Percentiles rank a stretch among this genome's conserved stretches.
These are phyloP conservation scores for Urostyla sp. DNA, from an alignment of 73 alveolate genomes.

Conservation along the genomic window DNA sequence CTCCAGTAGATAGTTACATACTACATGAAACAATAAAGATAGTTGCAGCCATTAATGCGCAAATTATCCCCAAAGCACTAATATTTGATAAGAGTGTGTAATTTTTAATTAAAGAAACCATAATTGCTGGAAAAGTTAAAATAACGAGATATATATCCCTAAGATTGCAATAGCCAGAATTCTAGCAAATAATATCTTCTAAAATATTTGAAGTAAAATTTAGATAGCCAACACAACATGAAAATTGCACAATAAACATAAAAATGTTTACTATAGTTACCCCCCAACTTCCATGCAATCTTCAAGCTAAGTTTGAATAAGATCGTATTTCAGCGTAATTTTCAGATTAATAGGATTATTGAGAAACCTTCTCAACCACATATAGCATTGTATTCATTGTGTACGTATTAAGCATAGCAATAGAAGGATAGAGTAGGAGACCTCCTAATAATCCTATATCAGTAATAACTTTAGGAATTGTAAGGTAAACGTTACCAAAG, in stretches of 20 bases:
- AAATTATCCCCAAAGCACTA: background rate
- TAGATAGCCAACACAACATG: constrained; percentile 34
- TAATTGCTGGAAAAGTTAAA: background rate
- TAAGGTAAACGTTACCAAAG: constrained; percentile 26
- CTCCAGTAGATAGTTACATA: background rate
- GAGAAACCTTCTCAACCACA: background rate
- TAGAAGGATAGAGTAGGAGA: background rate
- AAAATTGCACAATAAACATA: constrained; percentile 4
- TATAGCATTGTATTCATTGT: constrained; percentile 6
- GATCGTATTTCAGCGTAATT: background rate
- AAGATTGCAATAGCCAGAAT: background rate
- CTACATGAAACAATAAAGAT: background rate
- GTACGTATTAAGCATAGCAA: constrained; percentile 15
- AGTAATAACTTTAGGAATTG: constrained; percentile 20
- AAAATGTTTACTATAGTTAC: background rate
- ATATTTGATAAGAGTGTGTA: constrained; percentile 5
- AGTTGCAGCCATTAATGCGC: constrained; percentile 3
- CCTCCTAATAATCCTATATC: constrained; percentile 32
- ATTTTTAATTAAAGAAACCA: background rate
- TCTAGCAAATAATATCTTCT: constrained; percentile 9
- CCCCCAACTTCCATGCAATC: constrained; percentile 22
- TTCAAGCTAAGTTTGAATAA: background rate
- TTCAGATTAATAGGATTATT: background rate
- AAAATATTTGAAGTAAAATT: background rate
- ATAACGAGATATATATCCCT: background rate